Conservation (phyloP, 2,329 filamentous ascomycete species). For the Aspergillus intermedius region DNA sequence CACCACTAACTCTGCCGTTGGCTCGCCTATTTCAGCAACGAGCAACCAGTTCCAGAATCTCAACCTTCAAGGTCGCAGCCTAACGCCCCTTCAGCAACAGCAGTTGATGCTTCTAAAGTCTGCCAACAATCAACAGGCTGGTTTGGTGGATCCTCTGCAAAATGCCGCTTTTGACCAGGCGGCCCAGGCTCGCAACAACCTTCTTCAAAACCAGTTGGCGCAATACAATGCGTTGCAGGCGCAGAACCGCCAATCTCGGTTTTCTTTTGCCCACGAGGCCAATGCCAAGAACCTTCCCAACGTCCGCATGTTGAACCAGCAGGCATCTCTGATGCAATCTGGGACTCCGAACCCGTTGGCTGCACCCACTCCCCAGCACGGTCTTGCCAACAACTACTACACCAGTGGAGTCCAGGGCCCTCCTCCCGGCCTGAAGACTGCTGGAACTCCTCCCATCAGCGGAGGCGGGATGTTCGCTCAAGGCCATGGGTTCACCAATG, state of each 20-base stretch:
- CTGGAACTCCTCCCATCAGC: conserved; percentile 80
- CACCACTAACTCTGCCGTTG: conserved; percentile 36
- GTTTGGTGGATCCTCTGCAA: conserved; percentile 43
- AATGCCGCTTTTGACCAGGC: conserved; percentile 34
- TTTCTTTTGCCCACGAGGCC: conserved; percentile 75
- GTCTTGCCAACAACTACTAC: conserved; percentile 64
- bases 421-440: conserved; percentile 90
- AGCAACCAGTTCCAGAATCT: conserved; percentile 47
- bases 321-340: conserved; percentile 37
- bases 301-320: conserved; percentile 50
- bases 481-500: conserved; percentile 69
- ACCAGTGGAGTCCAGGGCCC: conserved; percentile 81
- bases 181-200: conserved; percentile 37
- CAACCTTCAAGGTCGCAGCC: conserved; percentile 61
- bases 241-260: conserved; percentile 77
- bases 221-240: conserved; percentile 53
- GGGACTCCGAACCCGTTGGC: conserved; percentile 32
- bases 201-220: conserved; percentile 43
- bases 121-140: conserved; percentile 53
- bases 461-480: conserved; percentile 82
- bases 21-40: conserved; percentile 34
- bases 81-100: conserved; percentile 75
- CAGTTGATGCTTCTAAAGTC: conserved; percentile 62
- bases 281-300: conserved; percentile 50
- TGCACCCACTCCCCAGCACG: conserved; percentile 32